Base-by-base conservation (phyloP, 306 rosid genomes). In the Psophocarpus tetragonolobus region DNA sequence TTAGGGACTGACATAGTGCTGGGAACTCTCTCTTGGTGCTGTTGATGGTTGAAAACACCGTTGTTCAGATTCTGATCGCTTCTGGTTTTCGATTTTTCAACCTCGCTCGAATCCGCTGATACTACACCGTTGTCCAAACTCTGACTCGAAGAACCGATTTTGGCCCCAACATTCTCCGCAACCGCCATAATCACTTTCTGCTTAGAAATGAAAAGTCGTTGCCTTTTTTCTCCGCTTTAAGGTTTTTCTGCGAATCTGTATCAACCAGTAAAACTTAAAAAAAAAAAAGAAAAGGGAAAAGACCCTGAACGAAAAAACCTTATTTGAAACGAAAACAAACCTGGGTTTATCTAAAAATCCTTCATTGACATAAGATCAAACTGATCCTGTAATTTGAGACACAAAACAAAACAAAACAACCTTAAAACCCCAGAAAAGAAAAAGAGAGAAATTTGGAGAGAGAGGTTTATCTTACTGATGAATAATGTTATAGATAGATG, bases 141-240 rank as follows among this genome's bases (percentile, higher is more conserved):
- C 69, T 89, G 90, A 77, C 79, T 45, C 13, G 89, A 76, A 41
- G 87, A 77, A 20, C 75, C 85, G 83, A 73, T 62, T 83, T 72
- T 83, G 15, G 83, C 66, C 54, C 89, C 89, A 56, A 86, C 97
- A 94, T 89, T 90, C 87, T 94, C 98, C 82, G 90, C 91, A 15
- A 94, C 97, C 48, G 96, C 98, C 98, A 94, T 94, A 89, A 83
- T 86, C 84, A 65, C 65, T 75, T 29, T 17, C 35, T 29, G 21
- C 35, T 17, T 71, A 42, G 56, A 42, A 47, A 35, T 38, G 80
- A 39, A 84, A 87, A 83, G 80, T 29, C 60, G 41, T 35, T 18
- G 27, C 48, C 76, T 80, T 72, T 42, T 6, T 29, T 3, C 41
- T n/a, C 70, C 24, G 60, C 47, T 60, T 26, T 23, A 24, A 72